Conservation (phyloP, 495 filamentous ascomycete species). For the Patellaria atrata region DNA sequence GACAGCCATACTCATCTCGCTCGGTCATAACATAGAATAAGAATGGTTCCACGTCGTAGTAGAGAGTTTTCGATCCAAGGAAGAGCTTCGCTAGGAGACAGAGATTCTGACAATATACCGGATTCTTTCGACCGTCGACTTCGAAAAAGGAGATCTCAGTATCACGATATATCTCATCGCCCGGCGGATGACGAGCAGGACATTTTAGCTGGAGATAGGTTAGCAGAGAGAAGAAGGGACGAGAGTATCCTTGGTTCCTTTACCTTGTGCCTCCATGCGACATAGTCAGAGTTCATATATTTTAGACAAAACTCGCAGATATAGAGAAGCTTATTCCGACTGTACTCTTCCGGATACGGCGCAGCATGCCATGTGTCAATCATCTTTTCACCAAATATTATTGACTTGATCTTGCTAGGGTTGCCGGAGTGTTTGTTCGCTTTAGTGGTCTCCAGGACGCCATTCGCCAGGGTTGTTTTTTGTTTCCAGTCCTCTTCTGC, state of each 20-base stretch:
- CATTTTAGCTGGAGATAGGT: slow-evolving; percentile 49
- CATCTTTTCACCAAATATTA: slow-evolving; percentile 92
- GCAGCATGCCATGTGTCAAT: slow-evolving; percentile 99
- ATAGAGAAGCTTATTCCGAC: slow-evolving; percentile 82
- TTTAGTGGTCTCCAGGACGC: slow-evolving; percentile 32
- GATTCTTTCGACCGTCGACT: slow-evolving; percentile 91
- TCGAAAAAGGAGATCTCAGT: slow-evolving; percentile 89
- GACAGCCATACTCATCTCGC: slow-evolving; percentile 81
- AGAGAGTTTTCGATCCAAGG: slow-evolving; percentile 90
- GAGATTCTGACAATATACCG: slow-evolving; percentile 93
- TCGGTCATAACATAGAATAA: slow-evolving; percentile 98
- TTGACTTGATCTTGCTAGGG: slow-evolving; percentile 93
- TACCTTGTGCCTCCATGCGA: slow-evolving; percentile 93
- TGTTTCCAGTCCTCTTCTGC: slow-evolving; percentile 85
- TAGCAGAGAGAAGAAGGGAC: slow-evolving; percentile 1
- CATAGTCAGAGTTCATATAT: slow-evolving; percentile 98
- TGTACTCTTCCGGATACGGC: slow-evolving; percentile 96
- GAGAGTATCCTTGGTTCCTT: background rate
- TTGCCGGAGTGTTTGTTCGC: slow-evolving; percentile 65
- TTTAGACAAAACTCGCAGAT: slow-evolving; percentile 99
- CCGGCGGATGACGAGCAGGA: slow-evolving; percentile 86
- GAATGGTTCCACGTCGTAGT: slow-evolving; percentile 97
- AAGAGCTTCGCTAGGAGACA: slow-evolving; percentile 94
- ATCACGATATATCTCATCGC: slow-evolving; percentile 96
- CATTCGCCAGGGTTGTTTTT: slow-evolving; percentile 32